These are phyloP conservation scores for Penicillium mononematosum DNA, from an alignment of 495 filamentous ascomycete genomes.

Conservation along the genomic window DNA sequence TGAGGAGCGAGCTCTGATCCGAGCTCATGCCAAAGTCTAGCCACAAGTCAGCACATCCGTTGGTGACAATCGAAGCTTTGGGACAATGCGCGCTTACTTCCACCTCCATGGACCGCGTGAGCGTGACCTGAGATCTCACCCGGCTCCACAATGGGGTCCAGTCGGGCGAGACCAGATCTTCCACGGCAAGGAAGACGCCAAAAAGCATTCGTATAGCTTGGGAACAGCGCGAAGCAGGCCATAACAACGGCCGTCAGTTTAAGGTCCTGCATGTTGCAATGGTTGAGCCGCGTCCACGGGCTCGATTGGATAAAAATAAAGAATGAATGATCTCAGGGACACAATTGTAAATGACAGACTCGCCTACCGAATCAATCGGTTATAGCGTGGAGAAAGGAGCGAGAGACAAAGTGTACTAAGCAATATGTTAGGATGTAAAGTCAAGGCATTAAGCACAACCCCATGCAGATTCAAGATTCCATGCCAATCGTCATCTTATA, in stretches of 20 bases:
- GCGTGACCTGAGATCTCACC: conserved; percentile 48
- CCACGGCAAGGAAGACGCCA: conserved; percentile 85
- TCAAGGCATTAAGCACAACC: conserved; percentile 1
- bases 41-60: not conserved
- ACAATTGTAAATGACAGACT: conserved; percentile 13
- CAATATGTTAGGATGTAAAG: conserved; percentile 18
- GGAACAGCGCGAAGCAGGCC: conserved; percentile 33
- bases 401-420: conserved; percentile 10
- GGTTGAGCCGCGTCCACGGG: conserved; percentile 18
- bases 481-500: conserved; percentile 17
- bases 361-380: conserved; percentile 28
- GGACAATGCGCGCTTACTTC: conserved; percentile 42
- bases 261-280: conserved; percentile 27
- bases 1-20: conserved; percentile 40
- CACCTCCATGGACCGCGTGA: conserved; percentile 53
- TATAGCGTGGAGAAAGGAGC: conserved; percentile 9
- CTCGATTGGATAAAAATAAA: conserved; percentile 13
- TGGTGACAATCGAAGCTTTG: not conserved
- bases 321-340: conserved; percentile 19
- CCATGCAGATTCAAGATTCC: conserved; percentile 16
- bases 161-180: conserved; percentile 57
- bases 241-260: conserved; percentile 24
- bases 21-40: conserved; percentile 51
- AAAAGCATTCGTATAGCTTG: conserved; percentile 59
- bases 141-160: conserved; percentile 55